Conservation (phyloP, 495 filamentous ascomycete genomes). For the Xylaria flabelliformis region DNA sequence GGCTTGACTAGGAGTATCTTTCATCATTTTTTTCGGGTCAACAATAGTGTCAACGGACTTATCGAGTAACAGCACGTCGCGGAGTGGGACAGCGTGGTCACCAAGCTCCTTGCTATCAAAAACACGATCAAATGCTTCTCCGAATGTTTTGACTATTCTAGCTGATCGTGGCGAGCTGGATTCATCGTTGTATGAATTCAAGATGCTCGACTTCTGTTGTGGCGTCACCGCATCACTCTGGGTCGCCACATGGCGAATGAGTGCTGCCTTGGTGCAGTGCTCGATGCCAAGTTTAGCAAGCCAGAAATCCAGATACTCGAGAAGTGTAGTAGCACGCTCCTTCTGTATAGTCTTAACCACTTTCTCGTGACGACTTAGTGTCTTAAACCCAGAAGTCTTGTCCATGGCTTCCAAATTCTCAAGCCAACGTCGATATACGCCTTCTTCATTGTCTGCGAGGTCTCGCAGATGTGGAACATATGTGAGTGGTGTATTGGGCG, state of each 20-base stretch:
- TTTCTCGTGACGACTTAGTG: constrained; percentile 48
- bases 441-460: constrained; percentile 52
- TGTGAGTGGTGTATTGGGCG: constrained; percentile 55
- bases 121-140: constrained; percentile 52
- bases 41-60: constrained; percentile 51
- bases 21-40: constrained; percentile 52
- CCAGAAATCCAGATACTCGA: constrained; percentile 55
- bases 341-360: constrained; percentile 46
- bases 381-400: constrained; percentile 55
- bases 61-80: constrained; percentile 53
- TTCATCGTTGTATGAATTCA: constrained; percentile 47
- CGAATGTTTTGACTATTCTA: constrained; percentile 46
- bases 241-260: constrained; percentile 52
- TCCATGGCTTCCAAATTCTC: constrained; percentile 56
- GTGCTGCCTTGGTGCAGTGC: constrained; percentile 49
- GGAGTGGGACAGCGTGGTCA: constrained; percentile 45
- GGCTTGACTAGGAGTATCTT: constrained; percentile 48
- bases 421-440: constrained; percentile 53
- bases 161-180: constrained; percentile 43
- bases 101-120: constrained; percentile 41
- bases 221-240: constrained; percentile 53
- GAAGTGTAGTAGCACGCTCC: constrained; percentile 50
- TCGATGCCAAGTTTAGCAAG: constrained; percentile 49
- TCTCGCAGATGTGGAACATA: constrained; percentile 57
- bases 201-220: constrained; percentile 50